Evolutionary conservation across 2,329 filamentous ascomycete species (phyloP), one percentile per base, ranked within the genome.

Genomic region (Taxawa tesnikishii): DNA sequence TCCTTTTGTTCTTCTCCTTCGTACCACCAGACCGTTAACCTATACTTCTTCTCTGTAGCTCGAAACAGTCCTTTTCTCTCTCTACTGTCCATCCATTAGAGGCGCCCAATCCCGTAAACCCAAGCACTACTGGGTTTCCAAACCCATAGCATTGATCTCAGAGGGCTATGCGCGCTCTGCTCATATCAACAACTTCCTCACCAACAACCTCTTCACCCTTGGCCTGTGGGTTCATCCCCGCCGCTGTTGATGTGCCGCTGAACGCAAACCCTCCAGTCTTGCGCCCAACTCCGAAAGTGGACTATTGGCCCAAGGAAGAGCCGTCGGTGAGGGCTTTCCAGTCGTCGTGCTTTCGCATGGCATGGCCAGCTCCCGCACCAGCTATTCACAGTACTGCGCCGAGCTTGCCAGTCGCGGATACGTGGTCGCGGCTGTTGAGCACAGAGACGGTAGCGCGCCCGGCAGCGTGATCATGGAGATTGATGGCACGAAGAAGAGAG

Each of bases 261-360:
- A 16, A 28, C 12, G n/a, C n/a, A n/a, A n/a, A n/a, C n/a, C n/a
- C n/a, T n/a, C n/a, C n/a, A n/a, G n/a, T n/a, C n/a, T n/a, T n/a
- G n/a, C n/a, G n/a, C n/a, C n/a, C n/a, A 28, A 31, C 29, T 27
- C 29, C 10, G 42, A 51, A 23, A 11, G 31, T 10, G 31, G 32
- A 13, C 29, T 24, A 18, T 24, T 46, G 26, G 48, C 53, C 28
- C 46, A 48, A 6, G n/a, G n/a, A n/a, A n/a, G n/a, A n/a, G n/a
- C n/a, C n/a, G n/a, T n/a, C n/a, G n/a, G n/a, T n/a, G n/a, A n/a
- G n/a, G n/a, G n/a, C n/a, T 52, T 63, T 17, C 60, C 62, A 0
- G 53, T 60, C 27, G 52, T 64, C 8, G 53, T 65, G 5, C 63
- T 65, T 39, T 60, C 56, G 3, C 62, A 65, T 40, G 62, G 61